Base-by-base conservation (phyloP, 768 basidiomycete genomes). In the Amanita subjunquillea region DNA sequence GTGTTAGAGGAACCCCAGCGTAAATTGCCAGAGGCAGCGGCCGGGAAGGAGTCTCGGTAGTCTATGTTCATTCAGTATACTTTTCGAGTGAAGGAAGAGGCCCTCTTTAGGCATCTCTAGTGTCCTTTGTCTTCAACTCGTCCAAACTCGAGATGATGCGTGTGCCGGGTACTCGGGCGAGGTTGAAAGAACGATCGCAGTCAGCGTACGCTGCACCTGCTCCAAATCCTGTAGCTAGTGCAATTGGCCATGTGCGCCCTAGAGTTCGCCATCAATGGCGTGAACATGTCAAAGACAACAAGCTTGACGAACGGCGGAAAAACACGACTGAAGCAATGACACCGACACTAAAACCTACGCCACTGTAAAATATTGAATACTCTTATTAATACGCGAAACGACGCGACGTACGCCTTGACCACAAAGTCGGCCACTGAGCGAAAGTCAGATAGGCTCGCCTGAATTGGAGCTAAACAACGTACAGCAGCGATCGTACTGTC, bases 181-280 rank as follows among this genome's bases (percentile, higher is more conserved):
- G 87, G 70, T 92, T 92, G 80, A 94, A 95, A 13, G 87, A 85
- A 47, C 91, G 81, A 71, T 95, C 89, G 69, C 91, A 93, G 76
- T 94, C 91, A 29, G 88, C 83, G 64, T 91, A 93, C 27, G 91
- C 90, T 49, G 82, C 81, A 40, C 91, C 91, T 38, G 83, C 77
- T 32, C 91, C 91, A 64, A 93, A 92, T 34, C 91, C 91, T 5
- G 88, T 87, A 13, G 85, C 74, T 52, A 94, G 78, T 29, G 87
- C 82, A 58, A 95, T 83, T 42, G 91, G 91, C 90, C 91, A 95
- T 63, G 87, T 86, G 54, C 92, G 87, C 74, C 91, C 91, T 93
- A 56, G 39, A 40, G 43, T 44, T 22, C 50, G 32, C 44, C 51
- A 58, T 55, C 47, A 57, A 48, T 42, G 37, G 39, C 17, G 55